These are phyloP conservation scores for Lentinula aciculospora DNA, from an alignment of 768 basidiomycete species.

Conservation along the genomic window DNA sequence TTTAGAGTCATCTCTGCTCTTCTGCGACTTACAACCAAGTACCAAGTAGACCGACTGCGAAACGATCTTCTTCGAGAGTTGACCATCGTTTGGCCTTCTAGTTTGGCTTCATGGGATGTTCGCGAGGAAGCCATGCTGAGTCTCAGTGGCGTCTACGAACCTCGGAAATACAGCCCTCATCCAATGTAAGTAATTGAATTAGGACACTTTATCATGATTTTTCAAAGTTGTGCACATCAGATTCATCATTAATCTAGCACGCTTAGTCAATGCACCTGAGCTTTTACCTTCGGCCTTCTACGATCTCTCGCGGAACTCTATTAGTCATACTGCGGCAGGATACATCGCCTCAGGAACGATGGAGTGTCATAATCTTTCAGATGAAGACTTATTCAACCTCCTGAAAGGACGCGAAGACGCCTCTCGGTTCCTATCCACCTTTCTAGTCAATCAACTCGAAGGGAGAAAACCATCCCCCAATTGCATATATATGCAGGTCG, in stretches of 20 bases:
- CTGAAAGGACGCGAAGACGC: constrained; percentile 69
- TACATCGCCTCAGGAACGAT: constrained; percentile 29
- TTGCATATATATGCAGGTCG: constrained; percentile 47
- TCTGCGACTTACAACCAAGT: constrained; percentile 60
- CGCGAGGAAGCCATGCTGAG: constrained; percentile 56
- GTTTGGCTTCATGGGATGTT: constrained; percentile 59
- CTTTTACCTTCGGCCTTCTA: constrained; percentile 76
- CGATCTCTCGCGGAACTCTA: constrained; percentile 65
- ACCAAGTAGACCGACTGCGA: constrained; percentile 53
- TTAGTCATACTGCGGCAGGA: constrained; percentile 56
- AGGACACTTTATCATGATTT: neutral
- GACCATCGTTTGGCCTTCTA: constrained; percentile 51
- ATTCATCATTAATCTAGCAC: constrained; percentile 61
- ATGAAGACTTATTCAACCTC: constrained; percentile 51
- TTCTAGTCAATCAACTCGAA: constrained; percentile 71
- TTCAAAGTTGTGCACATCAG: constrained; percentile 26
- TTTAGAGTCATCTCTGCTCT: constrained; percentile 52
- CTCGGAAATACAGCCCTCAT: constrained; percentile 53
- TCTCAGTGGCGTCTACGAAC: constrained; percentile 45
- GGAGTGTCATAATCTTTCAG: constrained; percentile 36
- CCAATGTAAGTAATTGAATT: constrained; percentile 49
- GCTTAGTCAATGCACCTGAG: constrained; percentile 45
- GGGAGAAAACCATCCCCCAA: constrained; percentile 44
- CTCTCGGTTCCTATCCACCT: constrained; percentile 71
- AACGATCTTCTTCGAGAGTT: constrained; percentile 51